These are phyloP conservation scores for Primulina huaijiensis DNA, from an alignment of 257 asterid genomes.

Conservation along the genomic window DNA sequence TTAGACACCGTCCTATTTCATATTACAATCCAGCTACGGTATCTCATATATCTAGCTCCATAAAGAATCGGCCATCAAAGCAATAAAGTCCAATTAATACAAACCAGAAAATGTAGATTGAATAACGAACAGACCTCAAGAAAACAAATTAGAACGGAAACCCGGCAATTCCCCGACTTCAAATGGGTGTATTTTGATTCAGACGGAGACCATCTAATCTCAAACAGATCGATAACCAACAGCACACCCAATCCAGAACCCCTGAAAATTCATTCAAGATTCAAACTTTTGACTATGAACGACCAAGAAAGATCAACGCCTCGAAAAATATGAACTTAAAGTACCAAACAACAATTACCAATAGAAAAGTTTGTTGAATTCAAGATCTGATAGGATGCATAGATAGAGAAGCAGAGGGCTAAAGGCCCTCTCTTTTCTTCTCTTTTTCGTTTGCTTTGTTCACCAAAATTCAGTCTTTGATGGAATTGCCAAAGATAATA, in stretches of 20 bases:
- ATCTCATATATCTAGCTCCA: conserved; percentile 11
- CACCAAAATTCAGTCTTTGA: conserved; percentile 53
- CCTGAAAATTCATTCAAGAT: conserved; percentile 35
- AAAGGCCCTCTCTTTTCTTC: conserved; percentile 61
- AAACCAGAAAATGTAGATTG: conserved; percentile 49
- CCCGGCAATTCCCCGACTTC: conserved; percentile 32
- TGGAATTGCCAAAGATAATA: conserved; percentile 39
- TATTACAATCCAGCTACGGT: conserved; percentile 19
- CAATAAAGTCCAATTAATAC: conserved; percentile 34
- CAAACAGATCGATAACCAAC: conserved; percentile 61
- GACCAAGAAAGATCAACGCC: conserved; percentile 31
- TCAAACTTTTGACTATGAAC: conserved; percentile 34
- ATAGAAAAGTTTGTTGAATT: conserved; percentile 43
- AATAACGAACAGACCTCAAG: conserved; percentile 31
- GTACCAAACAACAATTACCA: conserved; percentile 45
- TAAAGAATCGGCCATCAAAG: conserved; percentile 20
- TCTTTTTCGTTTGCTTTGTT: conserved; percentile 40
- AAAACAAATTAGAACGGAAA: conserved; percentile 33
- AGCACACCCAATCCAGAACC: conserved; percentile 51
- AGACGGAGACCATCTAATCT: conserved; percentile 52
- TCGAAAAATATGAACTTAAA: conserved; percentile 22
- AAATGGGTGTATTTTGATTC: conserved; percentile 27
- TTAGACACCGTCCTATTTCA: conserved; percentile 23
- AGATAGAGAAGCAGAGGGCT: conserved; percentile 64
- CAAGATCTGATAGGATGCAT: conserved; percentile 83